These are phyloP conservation scores for Apiospora sp. DNA, from an alignment of 2,329 filamentous ascomycete genomes.

Conservation along the genomic window DNA sequence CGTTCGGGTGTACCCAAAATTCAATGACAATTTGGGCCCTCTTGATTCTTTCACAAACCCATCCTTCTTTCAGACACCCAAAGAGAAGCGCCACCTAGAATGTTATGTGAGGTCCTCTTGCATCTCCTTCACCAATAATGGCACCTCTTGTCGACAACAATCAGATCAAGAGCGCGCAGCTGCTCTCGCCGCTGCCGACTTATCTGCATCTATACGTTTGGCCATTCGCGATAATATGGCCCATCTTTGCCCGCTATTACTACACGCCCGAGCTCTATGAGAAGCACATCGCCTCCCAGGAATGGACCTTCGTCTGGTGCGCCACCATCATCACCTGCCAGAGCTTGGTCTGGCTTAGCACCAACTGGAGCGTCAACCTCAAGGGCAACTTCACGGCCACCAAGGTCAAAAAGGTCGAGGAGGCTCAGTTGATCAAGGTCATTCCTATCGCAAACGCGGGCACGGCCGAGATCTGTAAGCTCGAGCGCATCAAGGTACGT, in stretches of 20 bases:
- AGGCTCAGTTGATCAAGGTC: conserved; percentile 90
- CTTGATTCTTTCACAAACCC: conserved; percentile 11
- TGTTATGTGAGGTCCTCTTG: conserved; percentile 19
- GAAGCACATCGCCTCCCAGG: conserved; percentile 87
- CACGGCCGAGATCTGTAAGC: conserved; percentile 82
- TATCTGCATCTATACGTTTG: conserved; percentile 89
- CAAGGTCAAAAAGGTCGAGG: conserved; percentile 71
- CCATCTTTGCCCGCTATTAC: conserved; percentile 88
- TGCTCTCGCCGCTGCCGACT: conserved; percentile 85
- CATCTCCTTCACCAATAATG: conserved; percentile 23
- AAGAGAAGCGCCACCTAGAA: conserved; percentile 10
- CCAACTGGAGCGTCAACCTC: conserved; percentile 95
- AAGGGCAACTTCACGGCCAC: conserved; percentile 82
- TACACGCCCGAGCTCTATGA: conserved; percentile 85
- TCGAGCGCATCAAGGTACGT: conserved; percentile 75
- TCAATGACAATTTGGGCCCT: conserved; percentile 9
- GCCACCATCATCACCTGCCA: conserved; percentile 88
- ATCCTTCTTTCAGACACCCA: background rate
- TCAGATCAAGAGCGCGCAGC: conserved; percentile 86
- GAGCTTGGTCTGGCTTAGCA: conserved; percentile 91
- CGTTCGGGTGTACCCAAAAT: conserved; percentile 1
- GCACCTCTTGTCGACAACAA: conserved; percentile 84
- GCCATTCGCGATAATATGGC: conserved; percentile 93
- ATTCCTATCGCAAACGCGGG: conserved; percentile 91
- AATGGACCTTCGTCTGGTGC: conserved; percentile 98